phyloP scores from a whole-genome alignment of 2,329 filamentous ascomycete species.

The Calcarisporium arbuscula region DNA sequence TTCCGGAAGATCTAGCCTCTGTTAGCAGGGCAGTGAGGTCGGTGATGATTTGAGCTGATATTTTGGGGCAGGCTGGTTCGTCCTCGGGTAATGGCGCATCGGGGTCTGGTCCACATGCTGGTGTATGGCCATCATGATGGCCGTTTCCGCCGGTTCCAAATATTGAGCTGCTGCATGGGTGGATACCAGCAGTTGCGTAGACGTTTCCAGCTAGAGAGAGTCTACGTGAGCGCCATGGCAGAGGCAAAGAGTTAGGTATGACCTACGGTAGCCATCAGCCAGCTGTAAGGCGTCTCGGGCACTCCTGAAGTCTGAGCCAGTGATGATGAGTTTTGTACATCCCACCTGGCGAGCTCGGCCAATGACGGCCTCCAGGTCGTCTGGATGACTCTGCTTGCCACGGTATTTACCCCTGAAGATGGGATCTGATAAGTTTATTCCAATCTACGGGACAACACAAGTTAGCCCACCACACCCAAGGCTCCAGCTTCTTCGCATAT shows the following conservation, averaged over 20 bases:
- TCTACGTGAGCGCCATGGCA: conserved; percentile 5
- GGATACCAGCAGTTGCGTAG: conserved; percentile 87
- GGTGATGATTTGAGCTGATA: conserved; percentile 44
- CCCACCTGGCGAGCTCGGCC: conserved; percentile 70
- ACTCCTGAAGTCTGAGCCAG: conserved; percentile 78
- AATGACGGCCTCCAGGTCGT: conserved; percentile 73
- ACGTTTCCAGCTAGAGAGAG: conserved; percentile 64
- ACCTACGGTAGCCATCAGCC: conserved; percentile 66
- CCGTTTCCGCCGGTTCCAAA: conserved; percentile 52
- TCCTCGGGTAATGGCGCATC: conserved; percentile 43
- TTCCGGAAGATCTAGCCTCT: conserved; percentile 43
- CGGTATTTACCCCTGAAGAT: conserved; percentile 84
- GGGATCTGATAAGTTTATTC: conserved; percentile 92
- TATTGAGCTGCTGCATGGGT: conserved; percentile 79
- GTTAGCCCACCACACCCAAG: too few species aligned
- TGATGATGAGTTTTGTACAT: conserved; percentile 86
- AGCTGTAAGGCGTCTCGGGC: conserved; percentile 69
- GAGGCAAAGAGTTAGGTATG: conserved; percentile 2
- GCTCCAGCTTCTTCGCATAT: too few species aligned
- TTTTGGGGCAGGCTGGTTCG: conserved; percentile 34
- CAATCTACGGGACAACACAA: conserved; percentile 50
- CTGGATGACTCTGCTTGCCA: conserved; percentile 66
- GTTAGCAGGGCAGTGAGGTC: conserved; percentile 60
- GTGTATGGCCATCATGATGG: conserved; percentile 28
- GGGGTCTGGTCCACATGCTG: conserved; percentile 48